These are phyloP conservation scores for Dendrobium catenatum DNA, from an alignment of 106 monocot species.

Conservation along the genomic window DNA sequence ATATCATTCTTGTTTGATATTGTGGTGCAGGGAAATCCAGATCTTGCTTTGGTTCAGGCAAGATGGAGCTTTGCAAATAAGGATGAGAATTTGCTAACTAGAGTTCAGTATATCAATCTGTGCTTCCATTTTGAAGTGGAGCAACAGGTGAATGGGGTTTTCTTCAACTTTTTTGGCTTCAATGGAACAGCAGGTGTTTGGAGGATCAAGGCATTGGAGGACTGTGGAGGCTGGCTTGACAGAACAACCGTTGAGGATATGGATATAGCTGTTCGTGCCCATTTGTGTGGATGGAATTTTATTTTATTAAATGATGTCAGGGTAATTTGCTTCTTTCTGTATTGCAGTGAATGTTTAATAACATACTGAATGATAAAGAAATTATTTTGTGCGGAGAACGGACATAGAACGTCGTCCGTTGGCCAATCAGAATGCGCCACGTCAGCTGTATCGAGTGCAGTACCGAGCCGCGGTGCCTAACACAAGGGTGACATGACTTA, in stretches of 20 bases:
- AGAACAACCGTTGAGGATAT: slow-evolving; percentile 34
- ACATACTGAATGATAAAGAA: too few relatives aligned
- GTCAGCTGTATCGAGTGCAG: too few relatives aligned
- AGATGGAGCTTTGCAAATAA: slow-evolving; percentile 42
- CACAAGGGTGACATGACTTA: too few relatives aligned
- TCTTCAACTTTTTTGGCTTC: slow-evolving; percentile 26
- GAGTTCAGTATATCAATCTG: slow-evolving; percentile 19
- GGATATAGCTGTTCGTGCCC: slow-evolving; percentile 25
- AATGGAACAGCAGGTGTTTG: slow-evolving; percentile 43
- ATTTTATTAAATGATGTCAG: slow-evolving; percentile 36
- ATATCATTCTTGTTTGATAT: background rate
- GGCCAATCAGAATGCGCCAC: too few relatives aligned
- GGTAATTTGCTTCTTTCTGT: slow-evolving; percentile 7
- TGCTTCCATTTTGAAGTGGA: slow-evolving; percentile 38
- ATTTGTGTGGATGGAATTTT: slow-evolving; percentile 43
- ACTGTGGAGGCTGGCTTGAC: slow-evolving; percentile 43
- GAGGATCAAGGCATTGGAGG: slow-evolving; percentile 36
- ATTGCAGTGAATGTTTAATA: too few relatives aligned
- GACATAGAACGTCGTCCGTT: too few relatives aligned
- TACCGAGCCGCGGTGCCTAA: too few relatives aligned
- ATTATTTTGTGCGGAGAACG: too few relatives aligned
- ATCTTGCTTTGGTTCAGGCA: slow-evolving; percentile 41
- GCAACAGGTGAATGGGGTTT: slow-evolving; percentile 35
- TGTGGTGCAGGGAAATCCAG: slow-evolving; percentile 23
- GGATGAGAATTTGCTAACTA: slow-evolving; percentile 24